Conservation (phyloP, 257 asterid species). For the Solanum arcanum region DNA sequence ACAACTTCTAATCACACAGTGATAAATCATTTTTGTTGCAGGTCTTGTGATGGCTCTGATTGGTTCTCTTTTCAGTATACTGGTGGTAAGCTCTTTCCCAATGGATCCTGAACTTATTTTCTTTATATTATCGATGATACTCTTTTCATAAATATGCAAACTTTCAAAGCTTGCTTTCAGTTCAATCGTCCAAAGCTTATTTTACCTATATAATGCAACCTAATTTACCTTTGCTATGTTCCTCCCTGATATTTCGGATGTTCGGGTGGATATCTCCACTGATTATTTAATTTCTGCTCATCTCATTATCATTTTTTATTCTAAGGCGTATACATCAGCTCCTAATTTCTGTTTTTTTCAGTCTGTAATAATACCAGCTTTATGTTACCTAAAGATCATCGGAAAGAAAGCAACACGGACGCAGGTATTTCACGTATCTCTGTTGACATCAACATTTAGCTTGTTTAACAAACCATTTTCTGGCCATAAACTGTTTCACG, state of each 20-base stretch:
- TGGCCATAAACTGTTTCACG: not conserved
- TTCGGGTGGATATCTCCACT: not conserved
- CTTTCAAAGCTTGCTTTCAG: not conserved
- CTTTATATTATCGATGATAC: not conserved
- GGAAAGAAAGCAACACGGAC: constrained; percentile 44
- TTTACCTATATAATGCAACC: not conserved
- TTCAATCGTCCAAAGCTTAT: not conserved
- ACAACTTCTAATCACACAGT: not conserved
- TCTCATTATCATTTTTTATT: not conserved
- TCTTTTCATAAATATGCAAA: not conserved
- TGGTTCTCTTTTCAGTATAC: constrained; percentile 71
- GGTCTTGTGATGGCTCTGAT: constrained; percentile 81
- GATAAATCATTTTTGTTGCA: constrained; percentile 15
- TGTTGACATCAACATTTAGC: not conserved
- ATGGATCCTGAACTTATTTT: not conserved
- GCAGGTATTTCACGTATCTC: constrained; percentile 30
- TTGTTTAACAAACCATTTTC: not conserved
- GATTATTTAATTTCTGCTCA: not conserved
- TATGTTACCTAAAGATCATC: constrained; percentile 58
- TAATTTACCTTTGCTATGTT: not conserved
- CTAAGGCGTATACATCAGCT: not conserved
- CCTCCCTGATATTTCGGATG: not conserved
- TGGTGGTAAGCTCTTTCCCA: constrained; percentile 44
- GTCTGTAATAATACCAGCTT: constrained; percentile 62
- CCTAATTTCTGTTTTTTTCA: constrained; percentile 7